Base-by-base conservation (phyloP, 2,329 filamentous ascomycete genomes). In the Phaeosphaeriaceae sp. region DNA sequence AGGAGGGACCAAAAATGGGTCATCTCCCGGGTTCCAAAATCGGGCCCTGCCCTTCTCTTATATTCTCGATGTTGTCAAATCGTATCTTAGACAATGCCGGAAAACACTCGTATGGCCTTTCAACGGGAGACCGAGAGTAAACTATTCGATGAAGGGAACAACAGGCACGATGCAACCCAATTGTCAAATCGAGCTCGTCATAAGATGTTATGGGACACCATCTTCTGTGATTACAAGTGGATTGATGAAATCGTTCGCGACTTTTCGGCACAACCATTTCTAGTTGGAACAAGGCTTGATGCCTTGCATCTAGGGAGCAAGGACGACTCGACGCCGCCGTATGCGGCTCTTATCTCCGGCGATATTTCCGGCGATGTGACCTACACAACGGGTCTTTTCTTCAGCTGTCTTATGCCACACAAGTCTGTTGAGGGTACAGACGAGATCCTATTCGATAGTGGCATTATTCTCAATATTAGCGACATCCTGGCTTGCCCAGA, bases 1-100 rank as follows among this genome's bases (percentile, higher is more conserved):
- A 51, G 48, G 37, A 51, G 48, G 43, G 42, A 51, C 48, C 36
- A 47, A 51, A 47, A 47, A 51, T 51, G 30, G 43, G 43, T 46
- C 37, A 47, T 47, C 42, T 51, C 35, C 42, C 23, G 35, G 48
- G 33, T 26, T 42, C 37, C 33, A 51, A 47, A 47, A 42, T 51
- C 42, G 37, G 43, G 43, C 16, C 43, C 30, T 51, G 23, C 42
- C 37, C 29, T 51, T 47, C 43, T 51, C 43, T 30, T 47, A 47
- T 51, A 47, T 51, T 51, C 30, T 51, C 18, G 37, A 51, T 47
- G 35, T 37, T 51, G 21, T 49, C 33, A 49, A 49, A 46, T 49
- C 33, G 20, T 46, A 33, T 45, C 46, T 49, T 26, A 32, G 41
- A 45, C 21, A 45, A 49, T 49, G 41, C 46, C 21, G 29, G 46